These are phyloP conservation scores for Saksenaea vasiformis DNA, from an alignment of 371 early-diverging fungal species.

Conservation along the genomic window DNA sequence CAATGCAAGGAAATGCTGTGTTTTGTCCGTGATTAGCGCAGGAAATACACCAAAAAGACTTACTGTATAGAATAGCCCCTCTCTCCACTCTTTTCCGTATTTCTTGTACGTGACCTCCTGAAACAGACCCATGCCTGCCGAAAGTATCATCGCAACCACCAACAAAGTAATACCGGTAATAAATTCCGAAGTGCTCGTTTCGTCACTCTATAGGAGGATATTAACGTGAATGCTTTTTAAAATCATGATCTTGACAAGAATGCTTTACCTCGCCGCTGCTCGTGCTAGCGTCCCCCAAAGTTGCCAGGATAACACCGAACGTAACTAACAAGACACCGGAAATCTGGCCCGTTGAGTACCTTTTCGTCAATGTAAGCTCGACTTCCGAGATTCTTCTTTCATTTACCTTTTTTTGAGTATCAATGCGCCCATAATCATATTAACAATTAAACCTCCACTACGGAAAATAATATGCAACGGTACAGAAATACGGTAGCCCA, in stretches of 20 bases:
- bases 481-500: conserved; percentile 80
- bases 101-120: conserved; percentile 82
- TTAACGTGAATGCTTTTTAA: background rate
- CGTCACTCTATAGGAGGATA: conserved; percentile 14
- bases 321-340: conserved; percentile 77
- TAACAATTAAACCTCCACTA: conserved; percentile 80
- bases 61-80: conserved; percentile 88
- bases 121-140: conserved; percentile 80
- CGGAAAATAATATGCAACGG: conserved; percentile 92
- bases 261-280: background rate
- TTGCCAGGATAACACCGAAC: conserved; percentile 75
- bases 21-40: background rate
- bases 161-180: conserved; percentile 75
- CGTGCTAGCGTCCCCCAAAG: conserved; percentile 44
- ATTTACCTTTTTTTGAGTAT: conserved; percentile 68
- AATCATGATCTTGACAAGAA: background rate
- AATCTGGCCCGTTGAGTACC: conserved; percentile 35
- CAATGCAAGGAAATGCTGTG: conserved; percentile 75
- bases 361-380: background rate
- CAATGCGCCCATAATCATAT: conserved; percentile 81
- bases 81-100: conserved; percentile 88
- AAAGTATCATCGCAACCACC: conserved; percentile 71
- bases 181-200: conserved; percentile 55
- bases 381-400: background rate
- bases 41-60: background rate